These are phyloP conservation scores for Trichothecium sympodiale DNA, from an alignment of 2,329 filamentous ascomycete genomes.

Conservation along the genomic window DNA sequence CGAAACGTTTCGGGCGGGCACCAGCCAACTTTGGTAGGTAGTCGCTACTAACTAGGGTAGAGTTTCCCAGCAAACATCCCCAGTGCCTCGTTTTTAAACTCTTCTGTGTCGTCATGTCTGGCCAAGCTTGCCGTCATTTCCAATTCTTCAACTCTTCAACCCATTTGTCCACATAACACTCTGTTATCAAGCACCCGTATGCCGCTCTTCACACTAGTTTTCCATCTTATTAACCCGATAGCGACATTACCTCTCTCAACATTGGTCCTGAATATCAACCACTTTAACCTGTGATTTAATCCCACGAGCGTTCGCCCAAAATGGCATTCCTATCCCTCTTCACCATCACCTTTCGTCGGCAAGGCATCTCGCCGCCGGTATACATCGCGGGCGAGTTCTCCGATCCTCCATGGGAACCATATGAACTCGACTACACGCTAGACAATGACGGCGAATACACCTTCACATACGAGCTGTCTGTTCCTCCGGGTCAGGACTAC, in stretches of 20 bases:
- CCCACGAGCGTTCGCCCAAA: neutral
- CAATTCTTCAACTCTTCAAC: no score
- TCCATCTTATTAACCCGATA: neutral
- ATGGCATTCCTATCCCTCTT: constrained; percentile 24
- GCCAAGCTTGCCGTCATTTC: no score
- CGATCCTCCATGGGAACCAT: constrained; percentile 51
- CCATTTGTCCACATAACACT: no score
- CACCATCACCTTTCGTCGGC: constrained; percentile 49
- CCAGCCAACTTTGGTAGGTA: no score
- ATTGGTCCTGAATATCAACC: neutral
- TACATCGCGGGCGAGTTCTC: constrained; percentile 62
- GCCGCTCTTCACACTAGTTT: no score
- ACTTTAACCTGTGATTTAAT: neutral
- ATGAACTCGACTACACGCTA: constrained; percentile 50
- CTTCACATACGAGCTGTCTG: constrained; percentile 46
- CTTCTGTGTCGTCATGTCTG: no score
- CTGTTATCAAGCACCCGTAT: no score
- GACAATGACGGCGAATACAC: constrained; percentile 41
- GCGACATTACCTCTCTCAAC: neutral
- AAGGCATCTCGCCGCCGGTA: constrained; percentile 53
- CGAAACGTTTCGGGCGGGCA: no score
- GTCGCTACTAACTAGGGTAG: no score
- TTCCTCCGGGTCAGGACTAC: constrained; percentile 46
- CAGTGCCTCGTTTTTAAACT: no score
- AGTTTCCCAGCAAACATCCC: no score